These are phyloP conservation scores for Pseudocercospora macadamiae DNA, from an alignment of 2,329 filamentous ascomycete species.

Conservation along the genomic window DNA sequence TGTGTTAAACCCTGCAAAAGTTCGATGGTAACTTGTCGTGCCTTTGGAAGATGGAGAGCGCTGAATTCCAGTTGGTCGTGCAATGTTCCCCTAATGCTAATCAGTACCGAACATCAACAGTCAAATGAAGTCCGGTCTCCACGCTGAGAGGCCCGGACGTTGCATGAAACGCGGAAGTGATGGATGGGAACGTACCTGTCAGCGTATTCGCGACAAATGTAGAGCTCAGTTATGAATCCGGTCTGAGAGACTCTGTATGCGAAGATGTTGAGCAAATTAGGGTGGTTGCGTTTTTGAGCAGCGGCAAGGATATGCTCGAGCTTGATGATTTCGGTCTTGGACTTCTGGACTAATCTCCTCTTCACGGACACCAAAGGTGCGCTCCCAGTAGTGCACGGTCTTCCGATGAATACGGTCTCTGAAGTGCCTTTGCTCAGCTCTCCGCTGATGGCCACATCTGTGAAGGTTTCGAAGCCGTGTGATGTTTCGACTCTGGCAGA, in stretches of 20 bases:
- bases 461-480: slow-evolving; percentile 30
- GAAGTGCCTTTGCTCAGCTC: slow-evolving; percentile 20
- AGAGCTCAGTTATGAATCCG: slow-evolving; percentile 24
- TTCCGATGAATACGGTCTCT: slow-evolving; percentile 27
- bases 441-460: slow-evolving; percentile 27
- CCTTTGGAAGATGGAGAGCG: slow-evolving; percentile 68
- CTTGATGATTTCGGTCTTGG: slow-evolving; percentile 33
- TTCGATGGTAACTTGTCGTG: slow-evolving; percentile 88
- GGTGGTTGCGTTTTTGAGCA: slow-evolving; percentile 74
- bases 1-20: slow-evolving; percentile 86
- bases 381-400: slow-evolving; percentile 19
- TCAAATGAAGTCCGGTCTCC: no score
- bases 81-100: slow-evolving; percentile 62
- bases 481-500: slow-evolving; percentile 27
- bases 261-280: slow-evolving; percentile 75
- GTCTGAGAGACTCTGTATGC: slow-evolving; percentile 56
- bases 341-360: slow-evolving; percentile 28
- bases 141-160: not conserved
- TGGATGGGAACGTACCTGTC: slow-evolving; percentile 17
- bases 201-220: slow-evolving; percentile 34
- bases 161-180: not conserved
- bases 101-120: not conserved
- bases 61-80: slow-evolving; percentile 80
- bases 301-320: slow-evolving; percentile 60
- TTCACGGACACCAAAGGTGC: slow-evolving; percentile 34